Evolutionary conservation across 306 rosid species (phyloP), one percentile per base, ranked within the genome.

Genomic region (Lagenaria siceraria): DNA sequence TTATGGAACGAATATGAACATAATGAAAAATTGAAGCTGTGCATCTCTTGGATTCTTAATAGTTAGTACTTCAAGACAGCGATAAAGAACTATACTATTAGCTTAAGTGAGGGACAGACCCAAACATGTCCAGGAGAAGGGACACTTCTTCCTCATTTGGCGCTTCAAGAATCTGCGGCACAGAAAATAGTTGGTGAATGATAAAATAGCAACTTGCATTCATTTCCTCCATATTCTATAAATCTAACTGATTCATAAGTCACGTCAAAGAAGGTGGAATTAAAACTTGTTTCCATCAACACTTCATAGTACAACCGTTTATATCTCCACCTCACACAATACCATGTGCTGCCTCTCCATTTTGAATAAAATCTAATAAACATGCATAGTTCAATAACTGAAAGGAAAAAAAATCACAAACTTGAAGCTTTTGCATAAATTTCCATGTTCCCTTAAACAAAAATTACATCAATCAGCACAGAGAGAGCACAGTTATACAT

Each of bases 91-190:
- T 13, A 25, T 15, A 71, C 69, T 78, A 55, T 61, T 42, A 35
- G 59, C 71, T 25, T 55, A 71, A 62, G 69, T 65, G 78, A 73
- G 74, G 81, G 74, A 89, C 93, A 87, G 88, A 95, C 99, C 91
- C 93, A 87, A 95, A 95, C 93, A 90, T 90, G 83, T 90, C 97
- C 86, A 88, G 82, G 79, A 95, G 97, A 78, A 95, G 88, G 80
- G 99, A 79, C 84, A 95, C 97, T 92, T 95, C 99, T 86, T 95
- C 97, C 75, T 89, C 97, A 35, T 81, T 85, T 5, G 97, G 97
- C 71, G 90, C 93, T 88, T 90, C 96, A 78, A 95, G 88, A 90
- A 95, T 95, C 99, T 92, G 92, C 80, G 85, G 83, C 86, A 95
- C 61, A 88, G 75, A 87, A 90, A 87, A 85, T 81, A 87, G 87